Evolutionary conservation across 768 basidiomycete genomes (phyloP), one percentile per base, ranked within the genome.

Genomic region (Lactarius quietus): DNA sequence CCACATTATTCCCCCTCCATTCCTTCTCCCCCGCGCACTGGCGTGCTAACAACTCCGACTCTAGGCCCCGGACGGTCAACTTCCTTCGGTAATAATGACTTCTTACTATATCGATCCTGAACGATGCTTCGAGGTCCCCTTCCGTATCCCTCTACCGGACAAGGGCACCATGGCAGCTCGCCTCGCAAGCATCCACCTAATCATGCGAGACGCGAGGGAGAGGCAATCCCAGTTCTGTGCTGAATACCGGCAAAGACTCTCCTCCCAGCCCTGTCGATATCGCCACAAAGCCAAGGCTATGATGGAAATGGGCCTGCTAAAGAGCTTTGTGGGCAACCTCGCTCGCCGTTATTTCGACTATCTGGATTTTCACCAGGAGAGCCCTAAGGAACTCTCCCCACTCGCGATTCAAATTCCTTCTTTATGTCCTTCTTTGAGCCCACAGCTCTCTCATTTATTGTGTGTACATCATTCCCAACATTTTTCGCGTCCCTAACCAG

Each of bases 71-170:
- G n/a, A 35, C 29, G 45, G 26, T 35, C 53, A 17, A 28, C 28
- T 54, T 23, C 20, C 53, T 55, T 33, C 18, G 3, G n/a, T n/a
- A n/a, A 51, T 33, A 53, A 66, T 66, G 65, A 33, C 60, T 57
- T 36, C 54, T 52, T 65, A 57, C 48, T 65, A 61, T n/a, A 65
- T 66, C 18, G 65, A 66, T 38, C 61, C 65, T 4, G 65, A 53
- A 61, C 51, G 60, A 58, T 66, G 65, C 51, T 66, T 62, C 56
- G 65, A 66, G 56, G 48, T 66, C 23, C 65, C 65, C 39, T 66
- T 66, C 48, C 17, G 31, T 26, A 43, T 66, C 39, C 65, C 65
- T 45, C 51, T 66, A 18, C 56, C 56, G 8, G 56, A 66, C 45
- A 66, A n/a, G 39, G 33, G 53, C 12, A 39, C 28, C 53, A 62